Evolutionary conservation across 352 stramenopile species (phyloP).

Genomic region (Phytopythium helicoides): DNA sequence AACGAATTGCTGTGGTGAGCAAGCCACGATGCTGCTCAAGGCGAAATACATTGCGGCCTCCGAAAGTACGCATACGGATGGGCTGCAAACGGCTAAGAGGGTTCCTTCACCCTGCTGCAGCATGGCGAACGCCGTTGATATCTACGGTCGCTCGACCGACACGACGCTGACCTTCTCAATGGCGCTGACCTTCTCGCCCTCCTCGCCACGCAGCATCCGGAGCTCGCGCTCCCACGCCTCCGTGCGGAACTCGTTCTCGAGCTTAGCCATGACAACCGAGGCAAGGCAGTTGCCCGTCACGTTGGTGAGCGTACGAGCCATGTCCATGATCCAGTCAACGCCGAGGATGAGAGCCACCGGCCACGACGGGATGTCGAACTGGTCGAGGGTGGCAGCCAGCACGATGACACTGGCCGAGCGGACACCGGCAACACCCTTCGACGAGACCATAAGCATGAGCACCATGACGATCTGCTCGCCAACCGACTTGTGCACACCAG

Average conservation of each 20-base stretch:
- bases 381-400: constrained; percentile 40
- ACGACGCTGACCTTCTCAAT: no score
- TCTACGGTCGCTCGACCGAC: no score
- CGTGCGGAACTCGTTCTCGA: constrained; percentile 60
- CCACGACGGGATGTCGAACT: constrained; percentile 60
- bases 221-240: constrained; percentile 24
- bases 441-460: constrained; percentile 58
- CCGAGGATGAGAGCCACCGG: constrained; percentile 52
- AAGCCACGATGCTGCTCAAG: no score
- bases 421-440: constrained; percentile 48
- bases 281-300: constrained; percentile 57
- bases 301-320: constrained; percentile 56
- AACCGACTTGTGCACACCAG: constrained; percentile 40
- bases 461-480: constrained; percentile 65
- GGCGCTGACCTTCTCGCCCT: no score
- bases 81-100: no score
- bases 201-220: no score
- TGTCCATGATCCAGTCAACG: constrained; percentile 65
- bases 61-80: no score
- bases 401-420: constrained; percentile 48
- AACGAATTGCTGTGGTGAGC: no score
- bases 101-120: no score
- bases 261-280: constrained; percentile 55
- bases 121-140: no score
- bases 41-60: no score